A percentile compares a stretch with the other conserved stretches of the same genome.
Evolutionary conservation across 306 rosid species (phyloP).

Genomic region (Acmispon strigosus): DNA sequence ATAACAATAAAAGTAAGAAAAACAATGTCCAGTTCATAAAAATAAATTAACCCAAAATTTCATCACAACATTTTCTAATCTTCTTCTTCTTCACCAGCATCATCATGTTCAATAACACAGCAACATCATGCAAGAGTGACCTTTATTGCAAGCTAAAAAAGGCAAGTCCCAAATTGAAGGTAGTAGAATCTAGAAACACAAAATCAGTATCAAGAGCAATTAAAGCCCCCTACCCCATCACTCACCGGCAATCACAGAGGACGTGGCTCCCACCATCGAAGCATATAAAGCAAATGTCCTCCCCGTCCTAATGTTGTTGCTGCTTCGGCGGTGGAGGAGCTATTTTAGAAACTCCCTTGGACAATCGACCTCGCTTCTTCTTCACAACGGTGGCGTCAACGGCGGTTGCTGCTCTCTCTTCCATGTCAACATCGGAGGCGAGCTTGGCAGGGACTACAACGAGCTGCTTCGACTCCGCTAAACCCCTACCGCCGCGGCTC

Average conservation of each 20-base stretch:
- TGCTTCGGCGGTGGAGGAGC: constrained; percentile 29
- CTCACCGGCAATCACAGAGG: constrained; percentile 99
- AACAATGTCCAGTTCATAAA: too few species aligned
- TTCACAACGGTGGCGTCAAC: constrained; percentile 23
- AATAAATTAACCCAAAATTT: too few species aligned
- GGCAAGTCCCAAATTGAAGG: background rate
- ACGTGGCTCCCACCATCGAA: constrained; percentile 97
- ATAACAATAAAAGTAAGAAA: too few species aligned
- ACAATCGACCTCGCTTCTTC: constrained; percentile 79
- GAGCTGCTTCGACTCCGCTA: constrained; percentile 27
- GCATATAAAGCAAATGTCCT: constrained; percentile 94
- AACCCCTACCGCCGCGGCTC: background rate
- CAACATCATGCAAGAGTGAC: background rate
- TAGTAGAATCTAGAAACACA: background rate
- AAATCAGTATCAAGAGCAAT: background rate
- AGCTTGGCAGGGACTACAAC: constrained; percentile 15
- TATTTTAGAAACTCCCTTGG: constrained; percentile 35
- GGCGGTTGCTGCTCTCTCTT: background rate
- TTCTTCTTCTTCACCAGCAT: too few species aligned
- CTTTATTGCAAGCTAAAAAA: background rate
- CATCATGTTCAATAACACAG: too few species aligned
- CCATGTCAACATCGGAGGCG: constrained; percentile 15
- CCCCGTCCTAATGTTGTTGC: constrained; percentile 53
- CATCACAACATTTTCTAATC: too few species aligned
- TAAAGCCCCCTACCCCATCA: background rate